Base-by-base conservation (phyloP, 202 grass and related monocot species). In the Musa balbisiana region DNA sequence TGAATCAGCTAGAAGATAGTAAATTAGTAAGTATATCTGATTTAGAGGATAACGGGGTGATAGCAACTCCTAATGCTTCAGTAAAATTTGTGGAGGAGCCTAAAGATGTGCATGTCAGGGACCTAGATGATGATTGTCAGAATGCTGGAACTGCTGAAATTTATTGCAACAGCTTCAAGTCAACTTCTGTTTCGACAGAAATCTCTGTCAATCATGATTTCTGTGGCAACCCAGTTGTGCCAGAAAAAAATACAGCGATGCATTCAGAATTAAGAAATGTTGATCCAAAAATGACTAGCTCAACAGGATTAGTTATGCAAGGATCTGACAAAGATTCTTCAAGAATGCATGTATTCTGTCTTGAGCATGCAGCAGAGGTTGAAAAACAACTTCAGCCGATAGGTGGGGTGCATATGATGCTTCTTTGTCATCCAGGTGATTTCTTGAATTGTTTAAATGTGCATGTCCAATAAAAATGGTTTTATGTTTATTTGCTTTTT, bases 291-390 rank as follows among this genome's bases (percentile, higher is more conserved):
- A 27, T 77, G 29, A 67, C 83, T 13, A 75, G 62, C 19, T 87
- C 78, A 67, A 69, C 53, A 69, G 20, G 62, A 82, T 60, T 64
- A 3, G 75, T 73, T 24, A 63, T 91, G 83, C 59, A 52, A 77
- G 75, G 86, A 56, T 83, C 82, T 80, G 91, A 95, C 63, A 99
- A 90, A 77, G 91, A 99, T 94, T 95, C 89, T 73, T 92, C 91
- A 55, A 86, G 95, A 80, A 88, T 99, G 91, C 95, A 99, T 90
- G 87, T 88, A 73, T 99, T 99, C 77, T 99, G 95, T 85, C 95
- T 99, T 82, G 80, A 99, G 58, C 95, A 99, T 80, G 95, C 95
- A 75, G 82, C 87, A 25, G 91, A 92, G 79, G 91, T 95, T 81
- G 81, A 90, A 82, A 91, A 83, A 89, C 95, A 81, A 78, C 87